Percentiles rank a stretch among this genome's conserved stretches.
Conservation (phyloP, 2,329 filamentous ascomycete genomes). For the Raffaelea albimanens region DNA sequence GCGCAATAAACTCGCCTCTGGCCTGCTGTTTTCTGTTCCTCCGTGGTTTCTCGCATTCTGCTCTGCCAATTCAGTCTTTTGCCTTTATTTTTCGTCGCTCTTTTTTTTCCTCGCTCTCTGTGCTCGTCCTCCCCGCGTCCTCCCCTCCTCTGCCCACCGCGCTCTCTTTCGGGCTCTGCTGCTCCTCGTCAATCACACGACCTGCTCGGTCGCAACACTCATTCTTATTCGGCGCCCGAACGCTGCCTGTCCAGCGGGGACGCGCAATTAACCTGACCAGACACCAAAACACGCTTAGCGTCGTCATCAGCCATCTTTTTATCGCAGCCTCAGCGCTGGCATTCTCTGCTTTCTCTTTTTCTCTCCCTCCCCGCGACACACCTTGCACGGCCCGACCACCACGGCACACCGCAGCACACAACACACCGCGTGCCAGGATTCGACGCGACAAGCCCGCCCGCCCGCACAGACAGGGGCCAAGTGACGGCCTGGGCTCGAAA, state of each 20-base stretch:
- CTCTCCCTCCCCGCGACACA: neutral
- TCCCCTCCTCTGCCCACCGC: neutral
- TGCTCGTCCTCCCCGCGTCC: neutral
- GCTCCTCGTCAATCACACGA: no score
- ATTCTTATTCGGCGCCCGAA: neutral
- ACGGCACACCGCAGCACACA: neutral
- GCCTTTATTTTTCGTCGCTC: neutral
- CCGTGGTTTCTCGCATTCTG: neutral
- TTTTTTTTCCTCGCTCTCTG: neutral
- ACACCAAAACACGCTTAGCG: conserved; percentile 4
- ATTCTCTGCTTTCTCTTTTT: conserved; percentile 1
- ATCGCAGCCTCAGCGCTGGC: conserved; percentile 6
- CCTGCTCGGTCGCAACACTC: neutral
- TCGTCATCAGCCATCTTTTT: conserved; percentile 7
- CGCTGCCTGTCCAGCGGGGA: conserved; percentile 4
- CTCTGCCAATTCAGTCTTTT: no score
- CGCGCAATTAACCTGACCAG: neutral
- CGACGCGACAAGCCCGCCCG: neutral
- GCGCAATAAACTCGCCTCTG: neutral
- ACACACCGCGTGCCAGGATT: neutral
- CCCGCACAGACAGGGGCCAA: neutral
- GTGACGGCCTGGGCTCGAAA: neutral
- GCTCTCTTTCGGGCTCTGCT: neutral
- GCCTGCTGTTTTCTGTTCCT: neutral
- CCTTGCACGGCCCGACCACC: neutral